These are phyloP conservation scores for Podila clonocystis DNA, from an alignment of 192 early-diverging fungal genomes.

Conservation along the genomic window DNA sequence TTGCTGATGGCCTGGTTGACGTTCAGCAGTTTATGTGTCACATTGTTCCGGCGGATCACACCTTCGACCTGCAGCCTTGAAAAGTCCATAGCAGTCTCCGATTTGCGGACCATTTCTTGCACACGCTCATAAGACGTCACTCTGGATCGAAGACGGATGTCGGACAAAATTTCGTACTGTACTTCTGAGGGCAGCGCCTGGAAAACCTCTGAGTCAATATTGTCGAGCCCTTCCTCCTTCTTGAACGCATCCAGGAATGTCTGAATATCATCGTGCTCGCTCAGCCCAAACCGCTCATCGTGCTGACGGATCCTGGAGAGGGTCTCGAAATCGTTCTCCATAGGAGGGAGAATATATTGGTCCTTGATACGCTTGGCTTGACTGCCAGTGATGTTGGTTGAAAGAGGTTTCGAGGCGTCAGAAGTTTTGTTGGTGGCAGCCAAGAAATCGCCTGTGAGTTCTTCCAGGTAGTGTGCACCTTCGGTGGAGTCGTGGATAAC, in stretches of 20 bases:
- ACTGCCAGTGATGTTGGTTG: conserved; percentile 5
- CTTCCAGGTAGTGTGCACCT: conserved; percentile 15
- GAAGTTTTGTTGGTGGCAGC: background rate
- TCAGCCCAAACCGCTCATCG: conserved; percentile 41
- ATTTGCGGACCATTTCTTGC: conserved; percentile 73
- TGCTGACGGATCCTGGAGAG: conserved; percentile 45
- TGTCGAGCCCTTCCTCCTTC: conserved; percentile 58
- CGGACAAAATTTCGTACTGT: conserved; percentile 95
- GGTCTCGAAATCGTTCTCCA: conserved; percentile 46
- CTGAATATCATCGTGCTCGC: conserved; percentile 26
- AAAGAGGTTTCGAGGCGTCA: no score
- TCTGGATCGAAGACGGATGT: conserved; percentile 83
- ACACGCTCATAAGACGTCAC: conserved; percentile 79
- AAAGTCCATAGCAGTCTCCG: conserved; percentile 86
- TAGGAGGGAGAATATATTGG: conserved; percentile 66
- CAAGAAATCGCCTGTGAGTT: background rate
- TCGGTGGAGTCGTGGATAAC: conserved; percentile 28
- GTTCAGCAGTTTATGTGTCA: conserved; percentile 78
- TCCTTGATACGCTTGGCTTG: conserved; percentile 54
- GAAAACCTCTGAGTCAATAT: conserved; percentile 86
- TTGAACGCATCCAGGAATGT: conserved; percentile 33
- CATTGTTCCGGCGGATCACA: conserved; percentile 82
- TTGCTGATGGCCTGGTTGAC: conserved; percentile 56
- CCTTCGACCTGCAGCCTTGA: conserved; percentile 89
- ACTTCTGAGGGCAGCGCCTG: conserved; percentile 77